phyloP scores from a whole-genome alignment of 148 eudicot species.

The Cornus suecica region DNA sequence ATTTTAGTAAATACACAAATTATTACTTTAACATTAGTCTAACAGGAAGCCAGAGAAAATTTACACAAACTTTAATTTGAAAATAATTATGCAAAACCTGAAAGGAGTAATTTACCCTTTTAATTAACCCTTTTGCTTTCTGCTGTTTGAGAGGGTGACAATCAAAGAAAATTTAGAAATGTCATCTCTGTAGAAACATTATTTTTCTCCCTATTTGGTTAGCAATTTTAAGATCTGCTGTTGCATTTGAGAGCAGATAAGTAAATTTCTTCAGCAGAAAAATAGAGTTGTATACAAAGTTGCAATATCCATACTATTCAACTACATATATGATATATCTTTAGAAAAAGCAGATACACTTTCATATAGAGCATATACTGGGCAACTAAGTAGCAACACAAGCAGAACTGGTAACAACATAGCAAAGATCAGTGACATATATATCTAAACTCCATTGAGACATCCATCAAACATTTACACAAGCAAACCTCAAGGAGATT shows the following conservation, averaged over 20 bases:
- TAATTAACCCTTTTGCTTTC: neutral
- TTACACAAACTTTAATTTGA: no score
- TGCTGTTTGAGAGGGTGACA: neutral
- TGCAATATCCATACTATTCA: neutral
- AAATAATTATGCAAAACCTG: no score
- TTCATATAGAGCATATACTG: neutral
- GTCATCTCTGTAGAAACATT: no score
- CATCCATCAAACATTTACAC: neutral
- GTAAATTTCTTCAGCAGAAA: neutral
- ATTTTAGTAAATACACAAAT: no score
- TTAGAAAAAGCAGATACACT: neutral
- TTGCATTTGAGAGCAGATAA: neutral
- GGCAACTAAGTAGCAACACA: neutral
- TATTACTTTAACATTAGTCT: no score
- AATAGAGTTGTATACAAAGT: neutral
- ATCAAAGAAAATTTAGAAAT: no score
- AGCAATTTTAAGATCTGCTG: neutral
- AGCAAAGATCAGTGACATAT: neutral
- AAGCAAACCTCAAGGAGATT: constrained; percentile 25
- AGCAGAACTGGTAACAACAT: neutral
- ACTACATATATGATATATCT: neutral
- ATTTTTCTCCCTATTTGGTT: no score
- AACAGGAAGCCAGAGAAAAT: no score
- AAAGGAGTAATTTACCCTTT: no score
- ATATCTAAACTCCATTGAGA: neutral